These are phyloP conservation scores for Middelhovenomyces tepae DNA, from an alignment of 805 yeast genomes.

Conservation along the genomic window DNA sequence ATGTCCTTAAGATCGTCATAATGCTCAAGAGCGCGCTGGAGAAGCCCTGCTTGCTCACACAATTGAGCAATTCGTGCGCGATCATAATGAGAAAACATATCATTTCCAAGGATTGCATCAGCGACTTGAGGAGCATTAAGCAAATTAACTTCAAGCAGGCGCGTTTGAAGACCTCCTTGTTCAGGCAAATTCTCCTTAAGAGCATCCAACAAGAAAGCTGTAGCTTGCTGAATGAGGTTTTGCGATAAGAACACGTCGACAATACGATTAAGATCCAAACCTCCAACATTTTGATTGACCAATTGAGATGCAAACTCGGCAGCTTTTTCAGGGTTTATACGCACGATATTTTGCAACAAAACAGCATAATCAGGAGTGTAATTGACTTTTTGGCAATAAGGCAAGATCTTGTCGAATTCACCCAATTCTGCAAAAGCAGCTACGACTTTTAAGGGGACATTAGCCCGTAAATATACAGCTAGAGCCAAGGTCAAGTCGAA, in stretches of 20 bases:
- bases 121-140: conserved; percentile 99
- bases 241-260: conserved; percentile 94
- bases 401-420: conserved; percentile 90
- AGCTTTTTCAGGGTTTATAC: conserved; percentile 96
- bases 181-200: conserved; percentile 88
- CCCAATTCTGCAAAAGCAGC: conserved; percentile 89
- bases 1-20: conserved; percentile 92
- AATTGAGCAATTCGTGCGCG: conserved; percentile 85
- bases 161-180: conserved; percentile 92
- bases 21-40: conserved; percentile 92
- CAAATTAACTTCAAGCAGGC: conserved; percentile 84
- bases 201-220: conserved; percentile 93
- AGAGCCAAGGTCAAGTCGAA: conserved; percentile 78
- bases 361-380: conserved; percentile 86
- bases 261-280: conserved; percentile 71
- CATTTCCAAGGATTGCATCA: conserved; percentile 93
- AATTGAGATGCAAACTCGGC: conserved; percentile 92
- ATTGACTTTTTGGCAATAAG: conserved; percentile 83
- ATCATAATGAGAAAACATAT: conserved; percentile 93
- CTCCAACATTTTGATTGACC: conserved; percentile 50
- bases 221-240: conserved; percentile 93
- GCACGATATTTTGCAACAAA: conserved; percentile 79
- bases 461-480: conserved; percentile 81
- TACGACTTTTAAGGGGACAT: conserved; percentile 81
- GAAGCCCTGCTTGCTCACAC: conserved; percentile 93